Conservation (phyloP, 2,329 filamentous ascomycete genomes). For the Golovinomyces cichoracearum region DNA sequence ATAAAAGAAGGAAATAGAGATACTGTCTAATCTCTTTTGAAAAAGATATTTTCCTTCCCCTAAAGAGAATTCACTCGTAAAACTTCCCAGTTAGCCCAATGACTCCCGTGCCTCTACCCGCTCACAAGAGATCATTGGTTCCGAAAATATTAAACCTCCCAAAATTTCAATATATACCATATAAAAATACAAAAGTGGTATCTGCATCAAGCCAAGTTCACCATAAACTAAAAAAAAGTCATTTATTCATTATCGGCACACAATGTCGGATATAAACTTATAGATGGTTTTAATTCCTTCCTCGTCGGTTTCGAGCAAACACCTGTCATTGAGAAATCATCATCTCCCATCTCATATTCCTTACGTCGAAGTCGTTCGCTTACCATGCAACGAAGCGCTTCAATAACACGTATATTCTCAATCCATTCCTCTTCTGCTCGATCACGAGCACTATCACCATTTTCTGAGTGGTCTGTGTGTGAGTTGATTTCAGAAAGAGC, state of each 20-base stretch:
- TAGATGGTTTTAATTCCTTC: constrained; percentile 3
- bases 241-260: constrained; percentile 7
- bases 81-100: too few relatives aligned
- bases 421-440: constrained; percentile 39
- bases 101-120: too few relatives aligned
- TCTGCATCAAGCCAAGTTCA: too few relatives aligned
- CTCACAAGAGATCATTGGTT: too few relatives aligned
- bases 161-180: too few relatives aligned
- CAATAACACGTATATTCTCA: constrained; percentile 38
- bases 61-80: too few relatives aligned
- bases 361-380: constrained; percentile 28
- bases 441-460: constrained; percentile 25
- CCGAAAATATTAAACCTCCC: too few relatives aligned
- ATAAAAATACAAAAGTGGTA: too few relatives aligned
- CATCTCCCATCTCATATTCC: constrained; percentile 22
- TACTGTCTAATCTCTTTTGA: too few relatives aligned
- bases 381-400: constrained; percentile 32
- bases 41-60: too few relatives aligned
- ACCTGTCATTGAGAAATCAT: constrained; percentile 8
- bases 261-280: constrained; percentile 9
- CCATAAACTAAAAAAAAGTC: neutral
- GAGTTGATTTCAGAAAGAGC: constrained; percentile 21
- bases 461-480: constrained; percentile 29
- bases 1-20: too few relatives aligned
- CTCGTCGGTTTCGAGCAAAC: constrained; percentile 1